Evolutionary conservation across 1,139 yeast species (phyloP), one percentile per base, ranked within the genome.

Genomic region (Debaryomyces udenii): DNA sequence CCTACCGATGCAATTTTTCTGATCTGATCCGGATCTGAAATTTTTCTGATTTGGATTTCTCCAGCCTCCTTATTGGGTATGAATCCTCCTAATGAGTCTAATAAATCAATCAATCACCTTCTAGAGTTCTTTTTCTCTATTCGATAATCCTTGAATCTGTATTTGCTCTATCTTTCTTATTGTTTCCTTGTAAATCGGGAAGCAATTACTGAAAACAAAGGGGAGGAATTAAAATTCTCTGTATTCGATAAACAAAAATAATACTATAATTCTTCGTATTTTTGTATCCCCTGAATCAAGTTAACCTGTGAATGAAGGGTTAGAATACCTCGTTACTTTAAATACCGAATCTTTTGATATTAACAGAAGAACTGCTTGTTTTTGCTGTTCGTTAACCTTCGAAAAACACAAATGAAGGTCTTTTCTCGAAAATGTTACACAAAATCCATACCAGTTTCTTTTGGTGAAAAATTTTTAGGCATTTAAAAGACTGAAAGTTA

Each of bases 301-400:
- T 26, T 15, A 34, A 10, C 29, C 29, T 27, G 17, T n/a, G 23
- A 26, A 26, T 20, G 16, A 26, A 34, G 28, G 26, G 15, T 27
- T 14, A 35, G 20, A 15, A 7, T 20, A 7, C 22, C 5, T 5
- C 7, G 5, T 20, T 13, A 13, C 33, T 28, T 22, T 20, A n/a
- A 24, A 28, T 35, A 27, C 30, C 22, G 18, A 13, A 20, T 35
- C 11, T 24, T 29, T 35, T 18, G 33, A 20, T 28, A 35, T 28
- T 22, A 29, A 18, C 20, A 20, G 32, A 35, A 28, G 13, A 15
- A n/a, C 10, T 20, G 22, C 15, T 37, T 22, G 39, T 37, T 37
- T 37, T 37, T 30, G 39, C 35, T 37, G 39, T 37, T 17, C 35
- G 20, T 28, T 28, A 13, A 30, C 17, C 31, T 30, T 31, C 35